Evolutionary conservation across 768 basidiomycete genomes (phyloP), one percentile per base, ranked within the genome.

Genomic region (Porphyrellus cyaneotinctus): DNA sequence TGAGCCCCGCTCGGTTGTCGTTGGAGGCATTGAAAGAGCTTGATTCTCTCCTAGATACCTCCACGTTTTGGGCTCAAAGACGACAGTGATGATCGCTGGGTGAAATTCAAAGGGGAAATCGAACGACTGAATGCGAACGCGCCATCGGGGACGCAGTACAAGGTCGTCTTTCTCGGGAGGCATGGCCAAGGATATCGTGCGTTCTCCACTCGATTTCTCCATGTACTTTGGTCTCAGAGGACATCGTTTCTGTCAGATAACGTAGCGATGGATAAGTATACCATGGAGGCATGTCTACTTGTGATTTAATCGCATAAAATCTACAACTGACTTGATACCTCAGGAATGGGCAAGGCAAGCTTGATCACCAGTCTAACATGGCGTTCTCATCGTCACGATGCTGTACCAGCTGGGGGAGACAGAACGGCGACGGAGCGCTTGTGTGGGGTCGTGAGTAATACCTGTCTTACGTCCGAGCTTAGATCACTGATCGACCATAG

Each of bases 181-280:
- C 89, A 91, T 54, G 88, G 88, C 3, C 72, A 89, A 65, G 88
- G 87, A 49, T 80, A 76, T 59, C 87, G 87, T 88, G 65, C 58
- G 85, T 71, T 31, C 8, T n/a, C 30, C 30, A 10, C 30, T 7
- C 14, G 20, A 31, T 24, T 14, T 14, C 10, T 33, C 17, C n/a
- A 39, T 10, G 4, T n/a, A 22, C 33, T 10, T 22, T 26, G 14
- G 12, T 38, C 28, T 32, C 17, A 87, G 53, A 77, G 7, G 78
- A 55, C 26, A 32, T 5, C 78, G 82, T 80, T 78, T 74, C 73
- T 1, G 18, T 32, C 43, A 88, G 87, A 91, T 70, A 91, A 91
- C 54, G 76, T 86, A 3, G 88, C 77, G 0, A 81, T 84, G 61
- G 68, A 70, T 4, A 85, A 83, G 58, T 89, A 89, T 57, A 85